Percentiles rank a stretch among this genome's conserved stretches.
phyloP scores from a whole-genome alignment of 129 eudicot species.

The Chrysanthemum seticuspe region DNA sequence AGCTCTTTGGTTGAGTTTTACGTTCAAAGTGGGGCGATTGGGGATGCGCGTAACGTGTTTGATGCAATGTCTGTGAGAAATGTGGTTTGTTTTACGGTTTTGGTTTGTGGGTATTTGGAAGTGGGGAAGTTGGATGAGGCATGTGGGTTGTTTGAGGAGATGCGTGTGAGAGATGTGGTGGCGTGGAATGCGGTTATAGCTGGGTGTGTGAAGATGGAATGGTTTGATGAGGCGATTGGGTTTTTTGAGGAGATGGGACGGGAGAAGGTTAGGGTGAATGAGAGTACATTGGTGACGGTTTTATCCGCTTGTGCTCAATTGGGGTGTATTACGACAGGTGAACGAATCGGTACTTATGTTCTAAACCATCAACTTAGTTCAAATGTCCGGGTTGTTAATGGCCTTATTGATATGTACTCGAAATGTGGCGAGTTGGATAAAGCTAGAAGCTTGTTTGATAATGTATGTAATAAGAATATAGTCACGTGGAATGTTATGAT shows the following conservation, averaged over 20 bases:
- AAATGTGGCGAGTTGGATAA: constrained; percentile 48
- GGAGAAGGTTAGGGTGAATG: constrained; percentile 53
- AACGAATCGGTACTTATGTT: no score
- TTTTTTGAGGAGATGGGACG: constrained; percentile 49
- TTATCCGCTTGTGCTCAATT: constrained; percentile 66
- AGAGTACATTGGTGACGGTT: constrained; percentile 54
- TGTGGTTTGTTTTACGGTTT: constrained; percentile 60
- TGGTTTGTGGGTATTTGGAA: constrained; percentile 57
- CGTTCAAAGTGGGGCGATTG: constrained; percentile 55
- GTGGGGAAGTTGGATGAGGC: constrained; percentile 14
- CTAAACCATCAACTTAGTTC: no score
- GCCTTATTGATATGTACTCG: constrained; percentile 73
- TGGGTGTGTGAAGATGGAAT: no score
- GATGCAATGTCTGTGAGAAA: constrained; percentile 51
- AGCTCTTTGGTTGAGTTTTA: constrained; percentile 59
- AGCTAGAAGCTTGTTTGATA: constrained; percentile 40
- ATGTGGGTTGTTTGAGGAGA: no score
- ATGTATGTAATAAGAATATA: constrained; percentile 40
- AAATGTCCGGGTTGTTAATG: constrained; percentile 25
- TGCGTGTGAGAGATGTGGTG: no score
- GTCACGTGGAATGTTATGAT: constrained; percentile 80
- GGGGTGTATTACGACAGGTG: constrained; percentile 8
- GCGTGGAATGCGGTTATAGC: no score
- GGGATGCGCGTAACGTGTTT: constrained; percentile 50
- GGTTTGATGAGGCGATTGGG: constrained; percentile 43